These are phyloP conservation scores for Fomitopsis schrenkii DNA, from an alignment of 1,284 basidiomycete species.

Conservation along the genomic window DNA sequence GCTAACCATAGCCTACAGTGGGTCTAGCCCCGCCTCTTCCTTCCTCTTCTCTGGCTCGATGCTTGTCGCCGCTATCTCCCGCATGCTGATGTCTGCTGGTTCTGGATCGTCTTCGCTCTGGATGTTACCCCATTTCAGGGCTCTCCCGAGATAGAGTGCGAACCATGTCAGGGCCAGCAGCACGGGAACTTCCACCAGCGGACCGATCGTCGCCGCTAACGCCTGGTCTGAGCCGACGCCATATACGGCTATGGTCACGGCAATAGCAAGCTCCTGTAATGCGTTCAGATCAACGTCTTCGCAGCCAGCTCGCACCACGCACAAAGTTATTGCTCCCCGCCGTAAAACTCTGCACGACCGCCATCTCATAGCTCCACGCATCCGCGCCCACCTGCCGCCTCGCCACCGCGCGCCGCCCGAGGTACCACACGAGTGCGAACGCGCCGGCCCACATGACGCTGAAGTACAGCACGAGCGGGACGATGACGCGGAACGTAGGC, in stretches of 20 bases:
- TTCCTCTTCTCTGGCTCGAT: background rate
- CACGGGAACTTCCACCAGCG: constrained; percentile 78
- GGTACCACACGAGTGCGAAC: constrained; percentile 53
- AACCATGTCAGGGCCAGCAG: constrained; percentile 71
- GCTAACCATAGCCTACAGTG: background rate
- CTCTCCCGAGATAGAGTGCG: constrained; percentile 49
- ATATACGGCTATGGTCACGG: constrained; percentile 77
- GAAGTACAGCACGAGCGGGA: constrained; percentile 81
- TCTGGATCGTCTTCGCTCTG: background rate
- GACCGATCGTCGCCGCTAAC: constrained; percentile 75
- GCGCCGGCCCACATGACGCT: constrained; percentile 70
- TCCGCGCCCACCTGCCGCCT: constrained; percentile 17
- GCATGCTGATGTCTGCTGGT: background rate
- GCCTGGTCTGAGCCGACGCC: constrained; percentile 73
- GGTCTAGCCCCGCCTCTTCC: background rate
- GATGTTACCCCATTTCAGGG: constrained; percentile 39
- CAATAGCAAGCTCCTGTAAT: constrained; percentile 74
- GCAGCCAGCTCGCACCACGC: constrained; percentile 11
- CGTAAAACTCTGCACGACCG: constrained; percentile 66
- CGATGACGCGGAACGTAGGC: constrained; percentile 73
- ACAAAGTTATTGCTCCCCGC: constrained; percentile 56
- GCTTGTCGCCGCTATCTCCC: background rate
- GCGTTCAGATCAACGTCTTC: background rate
- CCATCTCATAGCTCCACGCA: constrained; percentile 60
- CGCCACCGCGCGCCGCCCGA: constrained; percentile 22